phyloP scores from a whole-genome alignment of 768 basidiomycete genomes.

The Tricholoma sp. region DNA sequence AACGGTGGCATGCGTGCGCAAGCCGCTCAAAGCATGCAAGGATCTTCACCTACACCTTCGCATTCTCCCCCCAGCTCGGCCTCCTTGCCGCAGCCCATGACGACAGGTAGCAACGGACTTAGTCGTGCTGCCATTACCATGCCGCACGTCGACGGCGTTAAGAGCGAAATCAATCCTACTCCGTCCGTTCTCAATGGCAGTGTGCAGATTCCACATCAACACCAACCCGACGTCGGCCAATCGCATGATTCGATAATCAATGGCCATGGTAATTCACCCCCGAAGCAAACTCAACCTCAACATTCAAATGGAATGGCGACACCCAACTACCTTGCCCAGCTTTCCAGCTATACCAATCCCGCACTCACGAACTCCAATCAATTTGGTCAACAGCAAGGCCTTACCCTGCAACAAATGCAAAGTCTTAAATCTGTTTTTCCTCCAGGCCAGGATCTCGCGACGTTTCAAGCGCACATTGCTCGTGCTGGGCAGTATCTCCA shows the following conservation, averaged over 20 bases:
- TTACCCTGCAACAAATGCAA: constrained; percentile 58
- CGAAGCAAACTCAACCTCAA: constrained; percentile 5
- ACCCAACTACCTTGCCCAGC: constrained; percentile 44
- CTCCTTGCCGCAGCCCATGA: constrained; percentile 29
- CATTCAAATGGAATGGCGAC: constrained; percentile 17
- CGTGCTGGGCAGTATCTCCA: neutral
- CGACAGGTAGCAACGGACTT: constrained; percentile 34
- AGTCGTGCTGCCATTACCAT: constrained; percentile 40
- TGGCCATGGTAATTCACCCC: constrained; percentile 1
- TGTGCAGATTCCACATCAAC: constrained; percentile 25
- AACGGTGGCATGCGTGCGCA: constrained; percentile 53
- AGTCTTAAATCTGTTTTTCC: constrained; percentile 50
- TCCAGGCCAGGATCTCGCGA: constrained; percentile 33
- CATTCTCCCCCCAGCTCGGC: constrained; percentile 23
- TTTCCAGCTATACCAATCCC: constrained; percentile 27
- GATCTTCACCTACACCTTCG: constrained; percentile 14
- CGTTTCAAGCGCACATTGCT: neutral
- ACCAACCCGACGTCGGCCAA: constrained; percentile 13
- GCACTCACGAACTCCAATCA: constrained; percentile 33
- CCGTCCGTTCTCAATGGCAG: constrained; percentile 28
- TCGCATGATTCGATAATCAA: constrained; percentile 21
- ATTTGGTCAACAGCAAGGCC: constrained; percentile 27
- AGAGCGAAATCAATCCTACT: constrained; percentile 24
- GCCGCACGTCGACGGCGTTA: constrained; percentile 40
- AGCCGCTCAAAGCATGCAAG: constrained; percentile 22